Percentiles rank a stretch among this genome's conserved stretches.
phyloP scores from a whole-genome alignment of 1,284 basidiomycete species.

The Takashimella koratensis region DNA sequence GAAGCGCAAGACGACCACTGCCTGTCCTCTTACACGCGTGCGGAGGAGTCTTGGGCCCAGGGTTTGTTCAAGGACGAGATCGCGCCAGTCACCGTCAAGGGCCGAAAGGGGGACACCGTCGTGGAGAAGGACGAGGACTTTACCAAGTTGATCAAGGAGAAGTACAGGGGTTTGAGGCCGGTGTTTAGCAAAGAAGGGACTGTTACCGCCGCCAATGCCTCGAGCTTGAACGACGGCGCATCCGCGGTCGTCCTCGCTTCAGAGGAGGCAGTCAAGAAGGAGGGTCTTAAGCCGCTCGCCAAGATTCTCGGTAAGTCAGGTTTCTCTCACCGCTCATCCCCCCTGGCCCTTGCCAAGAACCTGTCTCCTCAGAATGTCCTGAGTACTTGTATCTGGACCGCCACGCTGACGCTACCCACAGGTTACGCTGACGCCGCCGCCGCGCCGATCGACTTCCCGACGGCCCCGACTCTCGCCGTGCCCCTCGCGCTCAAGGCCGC shows the following conservation, averaged over 20 bases:
- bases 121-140: constrained; percentile 96
- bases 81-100: constrained; percentile 87
- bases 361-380: too few species aligned
- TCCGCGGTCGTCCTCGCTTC: constrained; percentile 91
- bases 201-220: constrained; percentile 94
- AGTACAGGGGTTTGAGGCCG: constrained; percentile 78
- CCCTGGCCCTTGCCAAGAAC: too few species aligned
- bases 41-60: constrained; percentile 82
- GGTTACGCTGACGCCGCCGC: constrained; percentile 96
- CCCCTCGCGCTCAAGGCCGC: constrained; percentile 86
- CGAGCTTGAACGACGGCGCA: constrained; percentile 95
- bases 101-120: constrained; percentile 87
- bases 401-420: too few species aligned
- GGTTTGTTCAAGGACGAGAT: constrained; percentile 86
- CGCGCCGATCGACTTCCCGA: constrained; percentile 95
- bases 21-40: constrained; percentile 90
- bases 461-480: constrained; percentile 86
- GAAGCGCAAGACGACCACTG: constrained; percentile 85
- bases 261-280: constrained; percentile 80
- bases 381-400: too few species aligned
- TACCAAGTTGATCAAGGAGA: constrained; percentile 90
- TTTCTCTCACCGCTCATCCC: too few species aligned
- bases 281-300: constrained; percentile 84
- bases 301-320: constrained; percentile 79
- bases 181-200: constrained; percentile 85